Evolutionary conservation across 805 yeast species (phyloP).

Genomic region (Limtongozyma cylindracea): DNA sequence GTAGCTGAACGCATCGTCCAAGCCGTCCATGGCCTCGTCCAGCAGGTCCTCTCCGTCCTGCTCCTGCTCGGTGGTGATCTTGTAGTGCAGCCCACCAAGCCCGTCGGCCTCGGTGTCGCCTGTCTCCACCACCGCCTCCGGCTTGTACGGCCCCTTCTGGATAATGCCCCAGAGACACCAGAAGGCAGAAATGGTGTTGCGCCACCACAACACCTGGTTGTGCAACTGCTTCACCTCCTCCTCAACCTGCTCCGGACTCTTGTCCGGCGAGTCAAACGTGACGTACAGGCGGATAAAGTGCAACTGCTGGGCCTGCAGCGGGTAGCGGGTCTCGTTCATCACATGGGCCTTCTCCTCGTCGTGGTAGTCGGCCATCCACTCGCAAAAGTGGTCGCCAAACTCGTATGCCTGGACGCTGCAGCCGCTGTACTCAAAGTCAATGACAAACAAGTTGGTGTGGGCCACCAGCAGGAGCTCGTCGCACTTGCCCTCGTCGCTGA

Average conservation of each 20-base stretch:
- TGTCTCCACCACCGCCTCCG: slow-evolving; percentile 3
- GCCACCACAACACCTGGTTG: slow-evolving; percentile 51
- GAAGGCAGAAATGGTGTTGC: slow-evolving; percentile 49
- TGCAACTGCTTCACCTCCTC: slow-evolving; percentile 23
- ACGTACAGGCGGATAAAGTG: slow-evolving; percentile 61
- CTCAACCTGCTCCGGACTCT: slow-evolving; percentile 8
- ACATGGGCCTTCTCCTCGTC: slow-evolving; percentile 24
- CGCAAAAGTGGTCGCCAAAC: slow-evolving; percentile 79
- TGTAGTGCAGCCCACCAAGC: slow-evolving; percentile 9
- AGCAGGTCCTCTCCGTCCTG: slow-evolving; percentile 6
- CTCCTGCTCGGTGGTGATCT: slow-evolving; percentile 10
- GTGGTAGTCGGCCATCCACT: slow-evolving; percentile 93
- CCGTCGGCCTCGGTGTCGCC: slow-evolving; percentile 1
- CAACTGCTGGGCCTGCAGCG: slow-evolving; percentile 39
- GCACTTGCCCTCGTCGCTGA: no score
- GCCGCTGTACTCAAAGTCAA: slow-evolving; percentile 92
- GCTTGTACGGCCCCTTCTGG: slow-evolving; percentile 25
- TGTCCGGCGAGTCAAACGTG: slow-evolving; percentile 22
- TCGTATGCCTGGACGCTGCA: slow-evolving; percentile 78
- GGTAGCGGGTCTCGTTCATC: slow-evolving; percentile 32
- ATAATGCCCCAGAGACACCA: slow-evolving; percentile 92
- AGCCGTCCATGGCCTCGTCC: slow-evolving; percentile 11
- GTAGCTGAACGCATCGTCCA: slow-evolving; percentile 54
- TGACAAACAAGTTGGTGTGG: slow-evolving; percentile 46
- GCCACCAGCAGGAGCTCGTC: no score